phyloP scores from a whole-genome alignment of 164 flowering plant genomes.

The Piper longum region DNA sequence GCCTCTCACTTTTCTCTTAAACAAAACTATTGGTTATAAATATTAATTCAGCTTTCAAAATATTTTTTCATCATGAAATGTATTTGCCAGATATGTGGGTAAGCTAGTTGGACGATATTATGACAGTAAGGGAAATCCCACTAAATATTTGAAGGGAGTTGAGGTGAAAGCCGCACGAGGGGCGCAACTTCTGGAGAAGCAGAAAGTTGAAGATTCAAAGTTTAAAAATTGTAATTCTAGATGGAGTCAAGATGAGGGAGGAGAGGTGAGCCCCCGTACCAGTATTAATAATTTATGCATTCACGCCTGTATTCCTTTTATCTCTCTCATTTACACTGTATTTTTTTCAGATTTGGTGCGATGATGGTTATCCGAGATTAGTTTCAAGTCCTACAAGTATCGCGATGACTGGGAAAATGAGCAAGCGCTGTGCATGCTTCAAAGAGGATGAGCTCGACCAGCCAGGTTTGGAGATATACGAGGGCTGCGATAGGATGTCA shows the following conservation, averaged over 20 bases:
- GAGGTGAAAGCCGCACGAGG: constrained; percentile 93
- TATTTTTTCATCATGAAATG: not conserved
- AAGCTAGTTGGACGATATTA: constrained; percentile 84
- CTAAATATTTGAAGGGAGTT: constrained; percentile 73
- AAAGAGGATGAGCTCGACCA: constrained; percentile 47
- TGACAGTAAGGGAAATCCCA: constrained; percentile 58
- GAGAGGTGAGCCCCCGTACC: constrained; percentile 42
- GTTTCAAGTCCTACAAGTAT: constrained; percentile 79
- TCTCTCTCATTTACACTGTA: not conserved
- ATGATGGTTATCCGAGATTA: constrained; percentile 67
- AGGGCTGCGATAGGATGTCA: constrained; percentile 58
- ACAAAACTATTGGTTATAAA: not conserved
- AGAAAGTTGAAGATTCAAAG: constrained; percentile 75
- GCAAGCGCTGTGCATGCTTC: constrained; percentile 80
- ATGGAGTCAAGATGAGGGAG: constrained; percentile 94
- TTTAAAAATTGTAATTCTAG: constrained; percentile 65
- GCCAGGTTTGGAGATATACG: constrained; percentile 63
- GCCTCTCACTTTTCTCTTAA: no score
- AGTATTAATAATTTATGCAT: no score
- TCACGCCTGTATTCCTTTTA: not conserved
- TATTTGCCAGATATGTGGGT: constrained; percentile 38
- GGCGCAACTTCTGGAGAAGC: constrained; percentile 79
- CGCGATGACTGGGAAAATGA: constrained; percentile 80
- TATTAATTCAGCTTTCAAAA: no score
- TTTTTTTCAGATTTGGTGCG: constrained; percentile 76